Base-by-base conservation (phyloP, 2,329 filamentous ascomycete genomes). In the Ramichloridium luteum region DNA sequence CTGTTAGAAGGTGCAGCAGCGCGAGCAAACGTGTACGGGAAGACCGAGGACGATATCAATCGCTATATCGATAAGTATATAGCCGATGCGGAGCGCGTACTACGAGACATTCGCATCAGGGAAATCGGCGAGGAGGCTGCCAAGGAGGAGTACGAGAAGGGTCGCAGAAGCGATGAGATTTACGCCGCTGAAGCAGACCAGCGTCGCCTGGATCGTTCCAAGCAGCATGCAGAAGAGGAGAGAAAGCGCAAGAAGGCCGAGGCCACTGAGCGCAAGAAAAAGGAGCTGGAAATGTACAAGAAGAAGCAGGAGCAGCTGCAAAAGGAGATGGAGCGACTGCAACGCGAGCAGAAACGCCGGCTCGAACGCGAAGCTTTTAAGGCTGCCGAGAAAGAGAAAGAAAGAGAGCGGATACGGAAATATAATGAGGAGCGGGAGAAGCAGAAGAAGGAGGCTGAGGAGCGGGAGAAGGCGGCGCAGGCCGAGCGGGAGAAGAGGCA, bases 1-100 rank as follows among this genome's bases (percentile, higher is more conserved):
- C 67, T 92, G 4, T 76, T 86, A 25, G 80, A 86, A 52, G 81
- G 82, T 35, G 79, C 79, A 1, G 70, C 83, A 12, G 80, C 86
- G 47, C 73, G 82, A 38, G 77, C 74, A 13, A 77, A 79, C 15
- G 73, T 85, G 16, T 90, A 88, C 47, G 72, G 77, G 37, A 72
- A 72, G 44, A 79, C 78, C 1, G 73, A 81, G 45, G 65, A 68
- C 5, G 70, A 76, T 30, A 74, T 86, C 29, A 70, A 75, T 37
- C 62, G 68, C 16, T 63, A 84, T 37, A 79, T 88, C 36, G 73
- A 81, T 47, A 58, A 67, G 36, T 62, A 72, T 39, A 66, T 76
- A 28, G 62, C 62, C 6, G 69, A 74, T 15, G 82, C 84, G 36
- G 77, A 84, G 49, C 62, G 67, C 15, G 72, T 73, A 30, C 74